Evolutionary conservation across 805 yeast genomes (phyloP), one percentile per base, ranked within the genome.

Genomic region (Candida coleopterorum): DNA sequence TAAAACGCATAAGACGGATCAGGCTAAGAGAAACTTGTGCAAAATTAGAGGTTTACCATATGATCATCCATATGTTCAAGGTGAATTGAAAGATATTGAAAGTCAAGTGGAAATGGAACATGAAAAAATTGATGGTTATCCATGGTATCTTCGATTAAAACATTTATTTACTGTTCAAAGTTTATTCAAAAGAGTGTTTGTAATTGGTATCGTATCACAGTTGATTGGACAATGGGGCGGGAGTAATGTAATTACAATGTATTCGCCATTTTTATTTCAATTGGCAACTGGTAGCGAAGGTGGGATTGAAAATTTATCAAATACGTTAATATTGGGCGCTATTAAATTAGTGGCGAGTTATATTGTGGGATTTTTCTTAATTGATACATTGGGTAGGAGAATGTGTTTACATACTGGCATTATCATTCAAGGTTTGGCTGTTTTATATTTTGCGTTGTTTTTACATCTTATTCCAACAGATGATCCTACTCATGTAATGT

Each of bases 221-320:
- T 23, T 74, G 6, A 53, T 74, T 28, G 69, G 70, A 21, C 79
- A 75, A 53, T 75, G 79, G 79, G 62, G 73, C 16, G 77, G 78
- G 32, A 71, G 78, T 4, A 67, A 64, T 42, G 68, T 77, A 6
- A 55, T 75, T 25, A 73, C 80, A 2, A 71, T 74, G 34, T 75
- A 75, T 43, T 72, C 77, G 25, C 72, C 79, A 2, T 70, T 68
- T 33, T 53, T 74, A 30, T 67, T 72, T 42, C 64, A 63, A 3
- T 60, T 62, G 3, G 53, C 70, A 41, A 64, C 62, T 26, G 79
- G 79, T 28, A 56, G 60, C 33, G 48, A 50, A 6, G 70, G 70
- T 23, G 34, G 23, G 6, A 46, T 55, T 6, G 64, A 64, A 25
- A 59, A 56, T 30, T 48, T 70, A 41, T 53, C 70, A 50, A 69